Conservation (phyloP, 2,329 filamentous ascomycete species). For the Epichloe bromicola region DNA sequence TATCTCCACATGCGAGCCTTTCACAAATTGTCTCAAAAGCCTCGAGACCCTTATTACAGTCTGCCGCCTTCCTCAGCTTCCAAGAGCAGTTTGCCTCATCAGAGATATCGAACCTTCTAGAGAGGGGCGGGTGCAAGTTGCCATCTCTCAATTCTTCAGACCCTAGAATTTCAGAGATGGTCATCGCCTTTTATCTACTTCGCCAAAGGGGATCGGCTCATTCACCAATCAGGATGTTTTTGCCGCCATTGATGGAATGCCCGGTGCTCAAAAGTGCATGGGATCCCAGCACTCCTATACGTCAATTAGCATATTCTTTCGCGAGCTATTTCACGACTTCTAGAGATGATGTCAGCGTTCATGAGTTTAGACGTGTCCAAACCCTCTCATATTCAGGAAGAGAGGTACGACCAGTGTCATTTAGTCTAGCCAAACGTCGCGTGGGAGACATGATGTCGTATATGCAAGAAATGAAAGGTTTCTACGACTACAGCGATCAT, state of each 20-base stretch:
- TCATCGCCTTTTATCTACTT: conserved; percentile 17
- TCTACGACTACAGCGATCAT: conserved; percentile 8
- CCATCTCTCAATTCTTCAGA: conserved; percentile 16
- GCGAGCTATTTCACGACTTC: background rate
- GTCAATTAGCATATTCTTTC: conserved; percentile 42
- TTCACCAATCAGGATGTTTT: conserved; percentile 37
- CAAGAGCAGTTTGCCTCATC: background rate
- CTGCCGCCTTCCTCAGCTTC: conserved; percentile 11
- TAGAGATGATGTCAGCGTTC: conserved; percentile 9
- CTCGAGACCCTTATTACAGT: conserved; percentile 5
- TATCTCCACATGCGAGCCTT: conserved; percentile 16
- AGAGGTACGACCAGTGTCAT: conserved; percentile 10
- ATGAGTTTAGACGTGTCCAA: conserved; percentile 26
- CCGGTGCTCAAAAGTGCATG: conserved; percentile 42
- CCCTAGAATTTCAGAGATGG: conserved; percentile 26
- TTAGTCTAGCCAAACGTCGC: background rate
- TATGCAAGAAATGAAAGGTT: background rate
- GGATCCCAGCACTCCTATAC: conserved; percentile 36
- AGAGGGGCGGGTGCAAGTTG: background rate
- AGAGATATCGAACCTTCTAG: background rate
- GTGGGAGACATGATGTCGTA: conserved; percentile 10
- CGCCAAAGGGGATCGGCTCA: background rate
- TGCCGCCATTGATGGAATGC: conserved; percentile 50
- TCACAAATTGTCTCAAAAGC: conserved; percentile 18
- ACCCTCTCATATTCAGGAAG: conserved; percentile 16